Evolutionary conservation across 495 filamentous ascomycete genomes (phyloP).

Genomic region (Durotheca rogersii): DNA sequence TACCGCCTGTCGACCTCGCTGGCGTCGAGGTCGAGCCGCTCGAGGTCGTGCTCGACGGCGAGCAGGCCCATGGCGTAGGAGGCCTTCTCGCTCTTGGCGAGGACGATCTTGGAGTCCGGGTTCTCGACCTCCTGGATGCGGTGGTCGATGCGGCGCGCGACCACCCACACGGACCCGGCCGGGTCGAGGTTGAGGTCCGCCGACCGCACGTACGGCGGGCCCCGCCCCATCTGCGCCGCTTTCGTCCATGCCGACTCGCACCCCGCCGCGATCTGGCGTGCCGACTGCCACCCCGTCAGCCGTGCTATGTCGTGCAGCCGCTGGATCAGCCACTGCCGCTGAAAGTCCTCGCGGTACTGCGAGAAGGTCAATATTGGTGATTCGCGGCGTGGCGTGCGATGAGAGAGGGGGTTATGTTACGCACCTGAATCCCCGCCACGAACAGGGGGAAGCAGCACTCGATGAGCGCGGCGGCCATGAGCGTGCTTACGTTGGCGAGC

Average conservation of each 20-base stretch:
- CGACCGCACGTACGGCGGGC: conserved; percentile 68
- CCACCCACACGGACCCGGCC: conserved; percentile 42
- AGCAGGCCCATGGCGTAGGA: conserved; percentile 57
- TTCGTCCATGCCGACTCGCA: conserved; percentile 83
- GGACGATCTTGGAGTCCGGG: conserved; percentile 39
- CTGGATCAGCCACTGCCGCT: conserved; percentile 74
- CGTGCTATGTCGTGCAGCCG: conserved; percentile 73
- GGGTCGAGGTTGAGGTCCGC: conserved; percentile 35
- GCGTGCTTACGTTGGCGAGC: conserved; percentile 66
- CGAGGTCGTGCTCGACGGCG: conserved; percentile 53
- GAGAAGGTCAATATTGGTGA: background rate
- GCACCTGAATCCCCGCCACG: conserved; percentile 72
- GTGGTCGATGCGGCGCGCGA: conserved; percentile 44
- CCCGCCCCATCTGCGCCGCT: conserved; percentile 67
- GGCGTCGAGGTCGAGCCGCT: conserved; percentile 45
- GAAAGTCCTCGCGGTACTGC: conserved; percentile 68
- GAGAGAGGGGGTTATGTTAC: conserved; percentile 3
- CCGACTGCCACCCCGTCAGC: conserved; percentile 83
- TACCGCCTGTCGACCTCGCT: conserved; percentile 18
- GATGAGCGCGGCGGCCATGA: conserved; percentile 76
- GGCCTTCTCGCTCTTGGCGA: conserved; percentile 51
- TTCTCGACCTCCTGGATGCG: conserved; percentile 42
- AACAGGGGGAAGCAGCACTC: conserved; percentile 81
- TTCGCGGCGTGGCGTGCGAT: background rate
- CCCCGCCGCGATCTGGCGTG: conserved; percentile 73